Base-by-base conservation (phyloP, 2,329 filamentous ascomycete genomes). In the Emydomyces testavorans region DNA sequence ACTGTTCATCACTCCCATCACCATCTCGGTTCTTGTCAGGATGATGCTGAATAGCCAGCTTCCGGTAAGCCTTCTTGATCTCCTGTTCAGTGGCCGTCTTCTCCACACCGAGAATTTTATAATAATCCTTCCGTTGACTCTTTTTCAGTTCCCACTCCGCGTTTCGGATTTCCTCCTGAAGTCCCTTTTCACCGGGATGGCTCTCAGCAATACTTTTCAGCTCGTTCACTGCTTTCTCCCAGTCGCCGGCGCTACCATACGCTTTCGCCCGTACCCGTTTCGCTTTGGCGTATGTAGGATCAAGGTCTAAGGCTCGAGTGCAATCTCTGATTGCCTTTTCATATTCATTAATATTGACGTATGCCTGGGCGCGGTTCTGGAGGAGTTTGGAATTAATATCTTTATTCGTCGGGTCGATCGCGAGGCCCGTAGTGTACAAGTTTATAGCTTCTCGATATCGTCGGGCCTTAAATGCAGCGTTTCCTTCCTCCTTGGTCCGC, bases 121-220 rank as follows among this genome's bases (percentile, higher is more conserved):
- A 98, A 71, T 94, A 96, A 62, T 98, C 92, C 69, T 98, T 98
- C 53, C 92, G 78, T 69, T 90, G 84, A 65, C 84, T 85, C 81
- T 96, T 96, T 80, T 98, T 98, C 54, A 96, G 72, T 70, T 98
- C 92, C 21, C 95, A 72, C 70, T 98, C 90, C 1, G 90, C 92
- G 59, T 82, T 85, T 49, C 85, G 82, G 37, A 96, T 79, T 60
- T 98, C 92, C 66, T 85, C 89, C 44, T 77, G 74, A 51, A 96
- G 82, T 11, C 76, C 79, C 35, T 81, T 78, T 64, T 98, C 92
- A 53, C 81, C 76, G 1, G 89, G 89, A 56, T 92, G 86, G 51
- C 80, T 71, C 63, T 96, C 90, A 43, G 83, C 77, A 50, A 96
- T 79, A 2, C 78, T 74, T 74, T 96, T 96, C 74, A 85, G 85